These are phyloP conservation scores for Melampsora americana DNA, from an alignment of 1,284 basidiomycete species.

Conservation along the genomic window DNA sequence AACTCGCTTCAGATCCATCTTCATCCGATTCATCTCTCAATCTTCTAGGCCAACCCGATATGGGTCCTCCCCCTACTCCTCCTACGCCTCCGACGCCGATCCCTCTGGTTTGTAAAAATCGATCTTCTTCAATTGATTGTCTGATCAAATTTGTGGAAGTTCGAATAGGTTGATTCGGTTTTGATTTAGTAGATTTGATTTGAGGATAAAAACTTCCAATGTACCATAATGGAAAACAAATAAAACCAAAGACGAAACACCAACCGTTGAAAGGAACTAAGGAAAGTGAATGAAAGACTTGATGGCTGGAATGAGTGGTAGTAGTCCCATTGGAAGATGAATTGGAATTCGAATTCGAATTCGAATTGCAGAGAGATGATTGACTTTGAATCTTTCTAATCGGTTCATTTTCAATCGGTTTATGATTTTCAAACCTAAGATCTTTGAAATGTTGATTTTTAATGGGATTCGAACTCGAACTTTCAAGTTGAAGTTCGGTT, in stretches of 20 bases:
- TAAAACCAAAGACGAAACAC: slow-evolving; percentile 4
- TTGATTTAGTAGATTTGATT: background rate
- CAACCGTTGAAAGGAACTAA: background rate
- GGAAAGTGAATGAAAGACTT: background rate
- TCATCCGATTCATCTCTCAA: too few relatives aligned
- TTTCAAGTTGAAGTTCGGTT: background rate
- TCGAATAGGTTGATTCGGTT: background rate
- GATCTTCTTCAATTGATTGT: too few relatives aligned
- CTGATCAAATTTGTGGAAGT: too few relatives aligned
- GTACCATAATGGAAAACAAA: background rate
- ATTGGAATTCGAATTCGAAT: too few relatives aligned
- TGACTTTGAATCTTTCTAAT: background rate
- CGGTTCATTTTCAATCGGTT: background rate
- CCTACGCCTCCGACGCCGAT: too few relatives aligned
- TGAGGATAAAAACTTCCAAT: slow-evolving; percentile 3
- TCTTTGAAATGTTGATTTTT: background rate
- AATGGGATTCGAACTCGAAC: background rate
- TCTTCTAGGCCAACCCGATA: background rate
- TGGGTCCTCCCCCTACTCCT: background rate
- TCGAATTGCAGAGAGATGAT: too few relatives aligned
- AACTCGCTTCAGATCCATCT: too few relatives aligned
- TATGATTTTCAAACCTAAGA: too few relatives aligned
- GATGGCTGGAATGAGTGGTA: too few relatives aligned
- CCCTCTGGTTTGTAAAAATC: too few relatives aligned
- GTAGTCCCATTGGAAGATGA: too few relatives aligned